Conservation (phyloP, 2,329 filamentous ascomycete genomes). For the Lachnellula occidentalis region DNA sequence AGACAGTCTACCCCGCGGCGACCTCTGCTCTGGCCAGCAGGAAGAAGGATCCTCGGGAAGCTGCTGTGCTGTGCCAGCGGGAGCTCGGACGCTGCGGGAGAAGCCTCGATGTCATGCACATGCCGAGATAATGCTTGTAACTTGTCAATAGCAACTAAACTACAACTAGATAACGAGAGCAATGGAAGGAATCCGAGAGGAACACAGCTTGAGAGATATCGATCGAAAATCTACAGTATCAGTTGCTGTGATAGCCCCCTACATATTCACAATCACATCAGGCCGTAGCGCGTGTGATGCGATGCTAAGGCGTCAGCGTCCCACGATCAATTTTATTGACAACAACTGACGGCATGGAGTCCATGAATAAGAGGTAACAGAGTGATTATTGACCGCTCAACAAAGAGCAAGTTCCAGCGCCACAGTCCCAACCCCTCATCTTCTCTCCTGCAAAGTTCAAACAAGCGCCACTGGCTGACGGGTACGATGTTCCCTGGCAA, state of each 20-base stretch:
- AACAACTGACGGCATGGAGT: not conserved
- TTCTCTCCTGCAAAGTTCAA: not conserved
- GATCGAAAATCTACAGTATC: conserved; percentile 5
- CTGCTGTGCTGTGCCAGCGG: conserved; percentile 18
- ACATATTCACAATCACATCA: conserved; percentile 12
- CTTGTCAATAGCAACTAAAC: conserved; percentile 5
- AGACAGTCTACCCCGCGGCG: conserved; percentile 12
- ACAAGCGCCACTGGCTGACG: conserved; percentile 1
- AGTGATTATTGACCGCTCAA: conserved; percentile 12
- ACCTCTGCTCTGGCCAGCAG: conserved; percentile 15
- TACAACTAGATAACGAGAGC: conserved; percentile 18
- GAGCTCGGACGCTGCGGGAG: conserved; percentile 22
- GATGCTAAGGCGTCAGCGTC: not conserved
- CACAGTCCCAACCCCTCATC: conserved; percentile 21
- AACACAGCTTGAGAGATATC: not conserved
- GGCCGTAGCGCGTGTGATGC: conserved; percentile 4
- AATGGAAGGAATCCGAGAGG: conserved; percentile 19
- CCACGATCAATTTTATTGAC: conserved; percentile 6
- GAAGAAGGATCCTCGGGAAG: conserved; percentile 18
- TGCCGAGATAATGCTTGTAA: conserved; percentile 14
- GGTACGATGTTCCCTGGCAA: conserved; percentile 1
- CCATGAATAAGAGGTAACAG: conserved; percentile 5
- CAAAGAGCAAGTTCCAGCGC: conserved; percentile 12
- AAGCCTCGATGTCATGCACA: conserved; percentile 25
- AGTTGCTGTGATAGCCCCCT: conserved; percentile 8